Conservation (phyloP, 345 rosid species). For the Eucalyptus leucophloia region DNA sequence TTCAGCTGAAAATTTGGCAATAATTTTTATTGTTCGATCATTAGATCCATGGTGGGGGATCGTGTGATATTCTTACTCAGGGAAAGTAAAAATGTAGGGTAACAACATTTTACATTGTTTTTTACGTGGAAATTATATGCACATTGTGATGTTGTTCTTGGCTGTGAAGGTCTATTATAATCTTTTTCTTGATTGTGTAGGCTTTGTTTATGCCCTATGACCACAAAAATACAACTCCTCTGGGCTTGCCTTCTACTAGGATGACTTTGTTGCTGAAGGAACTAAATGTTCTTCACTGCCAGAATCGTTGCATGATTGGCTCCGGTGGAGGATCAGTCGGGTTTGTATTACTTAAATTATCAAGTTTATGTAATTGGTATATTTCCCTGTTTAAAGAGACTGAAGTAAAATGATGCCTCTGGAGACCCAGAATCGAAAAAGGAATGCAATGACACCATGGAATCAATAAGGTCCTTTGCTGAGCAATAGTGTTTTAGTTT, state of each 20-base stretch:
- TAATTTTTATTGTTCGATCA: too few species aligned
- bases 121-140: not conserved
- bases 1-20: not conserved
- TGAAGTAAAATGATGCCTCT: not conserved
- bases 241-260: constrained; percentile 38
- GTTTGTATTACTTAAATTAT: constrained; percentile 28
- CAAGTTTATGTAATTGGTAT: not conserved
- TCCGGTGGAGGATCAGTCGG: constrained; percentile 98
- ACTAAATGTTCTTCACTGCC: constrained; percentile 62
- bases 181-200: constrained; percentile 16
- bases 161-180: not conserved
- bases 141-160: not conserved
- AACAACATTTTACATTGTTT: too few species aligned
- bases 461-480: not conserved
- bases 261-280: constrained; percentile 70
- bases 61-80: too few species aligned
- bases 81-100: too few species aligned
- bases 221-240: constrained; percentile 83
- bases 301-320: constrained; percentile 78
- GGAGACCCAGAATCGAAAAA: not conserved
- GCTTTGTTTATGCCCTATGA: constrained; percentile 98
- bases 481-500: not conserved
- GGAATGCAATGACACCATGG: not conserved
- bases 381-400: not conserved
- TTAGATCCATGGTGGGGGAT: too few species aligned